These are phyloP conservation scores for Purpureocillium lavendulum DNA, from an alignment of 2,329 filamentous ascomycete species.

Conservation along the genomic window DNA sequence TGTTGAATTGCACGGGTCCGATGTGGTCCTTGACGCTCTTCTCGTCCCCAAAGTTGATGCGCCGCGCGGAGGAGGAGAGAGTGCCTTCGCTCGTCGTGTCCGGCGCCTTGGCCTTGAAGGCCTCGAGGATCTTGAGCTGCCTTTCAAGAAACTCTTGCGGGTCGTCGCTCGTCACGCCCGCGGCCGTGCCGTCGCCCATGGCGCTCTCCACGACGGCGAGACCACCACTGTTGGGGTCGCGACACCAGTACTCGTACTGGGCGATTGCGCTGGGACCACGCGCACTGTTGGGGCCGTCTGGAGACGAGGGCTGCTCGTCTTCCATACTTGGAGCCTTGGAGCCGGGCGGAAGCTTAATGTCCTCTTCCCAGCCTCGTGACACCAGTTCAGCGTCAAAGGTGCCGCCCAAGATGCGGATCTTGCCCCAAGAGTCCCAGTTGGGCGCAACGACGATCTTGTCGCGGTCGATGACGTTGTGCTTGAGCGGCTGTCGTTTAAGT, in stretches of 20 bases:
- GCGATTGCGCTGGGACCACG: conserved; percentile 47
- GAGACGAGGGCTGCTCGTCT: conserved; percentile 10
- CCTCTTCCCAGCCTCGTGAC: conserved; percentile 77
- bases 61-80: conserved; percentile 13
- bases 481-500: conserved; percentile 68
- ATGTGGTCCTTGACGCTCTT: conserved; percentile 68
- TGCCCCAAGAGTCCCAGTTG: conserved; percentile 98
- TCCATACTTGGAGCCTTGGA: conserved; percentile 16
- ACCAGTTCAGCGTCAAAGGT: conserved; percentile 86
- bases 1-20: conserved; percentile 93
- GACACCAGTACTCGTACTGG: conserved; percentile 72
- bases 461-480: conserved; percentile 85
- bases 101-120: conserved; percentile 44
- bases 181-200: conserved; percentile 25
- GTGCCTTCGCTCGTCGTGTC: conserved; percentile 28
- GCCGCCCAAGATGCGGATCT: conserved; percentile 85
- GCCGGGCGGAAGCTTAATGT: conserved; percentile 53
- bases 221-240: conserved; percentile 60
- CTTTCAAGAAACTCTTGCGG: conserved; percentile 69
- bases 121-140: conserved; percentile 70
- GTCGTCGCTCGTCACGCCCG: conserved; percentile 40
- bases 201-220: conserved; percentile 30
- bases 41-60: conserved; percentile 27
- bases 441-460: conserved; percentile 92
- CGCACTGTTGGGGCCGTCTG: not conserved